A percentile compares a stretch with the other conserved stretches of the same genome.
phyloP scores from a whole-genome alignment of 2,329 filamentous ascomycete species.

The Aaosphaeria pasadenensis region DNA sequence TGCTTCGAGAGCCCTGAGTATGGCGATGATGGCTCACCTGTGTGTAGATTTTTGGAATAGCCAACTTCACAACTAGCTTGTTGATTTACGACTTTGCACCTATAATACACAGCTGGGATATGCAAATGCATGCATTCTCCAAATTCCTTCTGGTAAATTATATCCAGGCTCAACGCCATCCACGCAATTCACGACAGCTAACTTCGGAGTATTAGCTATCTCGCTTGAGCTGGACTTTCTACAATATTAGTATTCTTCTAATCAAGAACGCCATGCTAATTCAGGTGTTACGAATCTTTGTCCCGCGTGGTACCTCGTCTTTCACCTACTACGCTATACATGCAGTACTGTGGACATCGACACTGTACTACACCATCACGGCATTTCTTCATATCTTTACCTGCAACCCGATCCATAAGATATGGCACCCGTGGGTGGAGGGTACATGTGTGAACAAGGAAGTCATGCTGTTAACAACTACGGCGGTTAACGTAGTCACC shows the following conservation, averaged over 20 bases:
- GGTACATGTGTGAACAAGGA: conserved; percentile 9
- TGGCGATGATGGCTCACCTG: too few species aligned
- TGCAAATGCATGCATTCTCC: conserved; percentile 4
- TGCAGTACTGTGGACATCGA: conserved; percentile 6
- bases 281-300: conserved; percentile 12
- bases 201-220: conserved; percentile 2
- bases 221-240: conserved; percentile 9
- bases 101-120: conserved; percentile 14
- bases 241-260: conserved; percentile 11
- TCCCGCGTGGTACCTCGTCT: conserved; percentile 10
- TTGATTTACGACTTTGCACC: conserved; percentile 10
- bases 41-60: conserved; percentile 7
- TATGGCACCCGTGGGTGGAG: conserved; percentile 10
- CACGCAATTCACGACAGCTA: not conserved
- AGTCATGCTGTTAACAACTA: conserved; percentile 6
- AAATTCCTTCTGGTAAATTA: conserved; percentile 7
- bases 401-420: conserved; percentile 9
- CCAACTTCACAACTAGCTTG: conserved; percentile 5
- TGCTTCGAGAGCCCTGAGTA: not conserved
- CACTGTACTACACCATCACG: conserved; percentile 5
- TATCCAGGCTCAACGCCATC: not conserved
- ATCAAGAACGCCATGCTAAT: conserved; percentile 13
- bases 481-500: conserved; percentile 7
- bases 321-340: conserved; percentile 9
- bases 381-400: conserved; percentile 10